Percentiles rank a stretch among this genome's conserved stretches.
Evolutionary conservation across 2,329 filamentous ascomycete genomes (phyloP).

Genomic region (Plectosphaerella plurivora): DNA sequence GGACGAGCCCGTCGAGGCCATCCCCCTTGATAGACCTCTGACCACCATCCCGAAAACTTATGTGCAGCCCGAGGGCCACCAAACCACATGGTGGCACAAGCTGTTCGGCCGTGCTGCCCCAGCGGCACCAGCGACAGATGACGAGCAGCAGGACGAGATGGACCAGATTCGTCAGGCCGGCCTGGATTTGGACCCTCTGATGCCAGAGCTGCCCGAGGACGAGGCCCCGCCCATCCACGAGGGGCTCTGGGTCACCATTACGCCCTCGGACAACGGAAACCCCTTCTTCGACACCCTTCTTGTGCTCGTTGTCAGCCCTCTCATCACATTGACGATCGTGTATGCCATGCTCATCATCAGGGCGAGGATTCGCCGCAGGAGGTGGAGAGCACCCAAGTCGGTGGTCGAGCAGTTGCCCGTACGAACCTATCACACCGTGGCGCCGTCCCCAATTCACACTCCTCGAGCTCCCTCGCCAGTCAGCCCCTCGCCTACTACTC

Average conservation of each 20-base stretch:
- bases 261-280: constrained; percentile 81
- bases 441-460: constrained; percentile 53
- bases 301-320: constrained; percentile 91
- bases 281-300: constrained; percentile 95
- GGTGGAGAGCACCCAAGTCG: constrained; percentile 97
- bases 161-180: too few relatives aligned
- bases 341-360: constrained; percentile 85
- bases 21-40: constrained; percentile 6
- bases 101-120: neutral
- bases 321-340: constrained; percentile 88
- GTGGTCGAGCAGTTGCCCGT: constrained; percentile 93
- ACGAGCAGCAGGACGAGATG: too few relatives aligned
- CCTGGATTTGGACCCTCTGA: too few relatives aligned
- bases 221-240: constrained; percentile 51
- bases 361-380: constrained; percentile 79
- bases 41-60: constrained; percentile 2
- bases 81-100: neutral
- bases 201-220: constrained; percentile 5
- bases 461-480: constrained; percentile 58
- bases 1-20: neutral
- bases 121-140: neutral
- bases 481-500: constrained; percentile 70
- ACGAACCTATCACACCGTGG: constrained; percentile 87
- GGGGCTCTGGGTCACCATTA: constrained; percentile 94
- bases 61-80: neutral